Percentiles rank a stretch among this genome's conserved stretches.
Conservation (phyloP, 2,329 filamentous ascomycete genomes). For the Claviceps fusiformis region DNA sequence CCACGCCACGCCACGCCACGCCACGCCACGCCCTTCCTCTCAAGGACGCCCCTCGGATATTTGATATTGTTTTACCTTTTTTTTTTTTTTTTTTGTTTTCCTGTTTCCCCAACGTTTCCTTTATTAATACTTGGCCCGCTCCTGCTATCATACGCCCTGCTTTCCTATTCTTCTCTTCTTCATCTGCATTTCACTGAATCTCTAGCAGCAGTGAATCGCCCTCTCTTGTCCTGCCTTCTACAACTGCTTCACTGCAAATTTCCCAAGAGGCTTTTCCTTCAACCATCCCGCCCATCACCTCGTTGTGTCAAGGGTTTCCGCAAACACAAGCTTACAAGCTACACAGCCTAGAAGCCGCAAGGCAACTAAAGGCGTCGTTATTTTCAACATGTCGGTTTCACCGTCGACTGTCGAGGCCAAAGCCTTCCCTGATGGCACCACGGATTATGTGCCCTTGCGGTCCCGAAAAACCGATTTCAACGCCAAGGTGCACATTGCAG, state of each 20-base stretch:
- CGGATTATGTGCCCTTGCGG: slow-evolving; percentile 39
- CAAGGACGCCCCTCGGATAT: slow-evolving; percentile 1
- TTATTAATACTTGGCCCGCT: slow-evolving; percentile 1
- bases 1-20: too few species aligned
- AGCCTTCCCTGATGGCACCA: slow-evolving; percentile 38
- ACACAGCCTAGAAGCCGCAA: not conserved
- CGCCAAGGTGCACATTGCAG: slow-evolving; percentile 70
- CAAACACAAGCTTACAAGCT: too few species aligned
- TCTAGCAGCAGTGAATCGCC: not conserved
- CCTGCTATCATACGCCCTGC: not conserved
- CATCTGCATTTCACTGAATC: too few species aligned
- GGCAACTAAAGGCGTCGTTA: not conserved
- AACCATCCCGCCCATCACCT: not conserved
- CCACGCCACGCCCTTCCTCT: not conserved
- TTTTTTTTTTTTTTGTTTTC: not conserved
- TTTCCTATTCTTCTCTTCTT: not conserved
- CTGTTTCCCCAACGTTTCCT: not conserved
- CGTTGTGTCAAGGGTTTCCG: not conserved
- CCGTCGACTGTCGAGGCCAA: slow-evolving; percentile 20
- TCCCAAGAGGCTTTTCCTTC: not conserved
- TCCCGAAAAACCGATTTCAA: slow-evolving; percentile 34
- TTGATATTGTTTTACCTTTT: not conserved
- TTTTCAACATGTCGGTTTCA: slow-evolving; percentile 4
- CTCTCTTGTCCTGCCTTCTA: not conserved
- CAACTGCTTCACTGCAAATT: not conserved